phyloP scores from a whole-genome alignment of 495 filamentous ascomycete species.

The Penicillium simplicissimum region DNA sequence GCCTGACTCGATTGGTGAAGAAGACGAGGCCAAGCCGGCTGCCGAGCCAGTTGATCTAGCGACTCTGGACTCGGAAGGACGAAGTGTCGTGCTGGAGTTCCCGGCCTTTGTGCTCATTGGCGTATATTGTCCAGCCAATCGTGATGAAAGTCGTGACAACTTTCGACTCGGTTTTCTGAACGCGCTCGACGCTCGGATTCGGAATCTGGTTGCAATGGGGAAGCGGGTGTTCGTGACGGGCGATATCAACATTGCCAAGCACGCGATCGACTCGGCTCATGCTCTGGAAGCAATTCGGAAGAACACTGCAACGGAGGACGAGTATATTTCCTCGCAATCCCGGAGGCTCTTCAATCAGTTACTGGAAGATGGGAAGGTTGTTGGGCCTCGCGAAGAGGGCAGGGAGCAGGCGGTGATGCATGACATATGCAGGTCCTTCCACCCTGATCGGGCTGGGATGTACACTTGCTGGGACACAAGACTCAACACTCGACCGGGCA shows the following conservation, averaged over 20 bases:
- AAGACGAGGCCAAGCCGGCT: neutral
- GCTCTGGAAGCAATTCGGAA: slow-evolving; percentile 70
- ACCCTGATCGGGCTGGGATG: slow-evolving; percentile 81
- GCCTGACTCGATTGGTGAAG: slow-evolving; percentile 7
- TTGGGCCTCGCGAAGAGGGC: slow-evolving; percentile 67
- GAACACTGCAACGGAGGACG: slow-evolving; percentile 60
- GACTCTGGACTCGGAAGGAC: slow-evolving; percentile 84
- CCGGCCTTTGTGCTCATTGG: slow-evolving; percentile 93
- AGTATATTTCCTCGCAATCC: slow-evolving; percentile 73
- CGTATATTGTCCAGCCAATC: slow-evolving; percentile 83
- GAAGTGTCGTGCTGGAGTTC: slow-evolving; percentile 91
- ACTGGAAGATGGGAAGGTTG: slow-evolving; percentile 68
- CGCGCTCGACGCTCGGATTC: slow-evolving; percentile 75
- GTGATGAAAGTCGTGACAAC: slow-evolving; percentile 79
- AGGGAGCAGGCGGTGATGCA: slow-evolving; percentile 75
- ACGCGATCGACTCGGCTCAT: slow-evolving; percentile 72
- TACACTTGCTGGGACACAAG: slow-evolving; percentile 93
- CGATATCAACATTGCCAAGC: slow-evolving; percentile 84
- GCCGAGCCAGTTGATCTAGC: slow-evolving; percentile 60
- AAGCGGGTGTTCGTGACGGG: slow-evolving; percentile 84
- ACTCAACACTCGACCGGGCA: slow-evolving; percentile 84
- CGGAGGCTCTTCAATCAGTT: slow-evolving; percentile 84
- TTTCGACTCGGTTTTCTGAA: slow-evolving; percentile 81
- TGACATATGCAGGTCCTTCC: slow-evolving; percentile 85
- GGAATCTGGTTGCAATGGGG: slow-evolving; percentile 77